A percentile compares a stretch with the other conserved stretches of the same genome.
phyloP scores from a whole-genome alignment of 345 rosid genomes.

The Hirschfeldia incana region DNA sequence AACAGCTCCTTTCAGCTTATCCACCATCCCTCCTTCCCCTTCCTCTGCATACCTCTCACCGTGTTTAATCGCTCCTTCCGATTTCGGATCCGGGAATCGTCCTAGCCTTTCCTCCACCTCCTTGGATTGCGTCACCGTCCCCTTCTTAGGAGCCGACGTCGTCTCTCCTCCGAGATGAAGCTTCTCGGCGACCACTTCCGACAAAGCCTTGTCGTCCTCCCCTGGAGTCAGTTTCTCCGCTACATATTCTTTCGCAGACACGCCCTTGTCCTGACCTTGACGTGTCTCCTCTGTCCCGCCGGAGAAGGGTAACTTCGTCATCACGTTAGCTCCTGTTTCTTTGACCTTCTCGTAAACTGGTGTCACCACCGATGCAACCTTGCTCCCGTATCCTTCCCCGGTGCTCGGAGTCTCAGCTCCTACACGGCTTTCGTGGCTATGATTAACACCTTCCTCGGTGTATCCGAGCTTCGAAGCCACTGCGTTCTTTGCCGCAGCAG shows the following conservation, averaged over 20 bases:
- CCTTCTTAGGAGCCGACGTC: conserved; percentile 29
- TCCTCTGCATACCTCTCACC: conserved; percentile 22
- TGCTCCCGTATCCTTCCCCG: conserved; percentile 49
- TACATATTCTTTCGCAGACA: conserved; percentile 51
- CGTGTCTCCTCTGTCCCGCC: conserved; percentile 5
- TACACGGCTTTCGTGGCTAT: background rate
- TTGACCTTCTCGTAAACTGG: conserved; percentile 58
- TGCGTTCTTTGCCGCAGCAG: conserved; percentile 46
- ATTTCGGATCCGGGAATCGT: conserved; percentile 27
- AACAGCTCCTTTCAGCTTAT: conserved; percentile 54
- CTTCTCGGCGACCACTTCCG: conserved; percentile 57
- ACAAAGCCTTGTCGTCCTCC: conserved; percentile 70
- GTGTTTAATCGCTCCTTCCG: conserved; percentile 23
- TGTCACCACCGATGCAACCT: conserved; percentile 38
- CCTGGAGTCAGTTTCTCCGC: conserved; percentile 72
- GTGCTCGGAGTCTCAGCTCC: conserved; percentile 7
- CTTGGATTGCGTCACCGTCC: conserved; percentile 56
- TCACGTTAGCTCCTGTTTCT: conserved; percentile 43
- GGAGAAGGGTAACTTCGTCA: conserved; percentile 38
- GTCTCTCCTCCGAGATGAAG: conserved; percentile 39
- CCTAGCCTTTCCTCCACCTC: conserved; percentile 55
- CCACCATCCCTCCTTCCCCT: conserved; percentile 47
- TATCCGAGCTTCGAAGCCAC: conserved; percentile 69
- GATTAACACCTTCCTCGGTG: conserved; percentile 27
- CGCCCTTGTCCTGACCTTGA: conserved; percentile 48